These are phyloP conservation scores for Pyrenula aspistea DNA, from an alignment of 495 filamentous ascomycete genomes.

Conservation along the genomic window DNA sequence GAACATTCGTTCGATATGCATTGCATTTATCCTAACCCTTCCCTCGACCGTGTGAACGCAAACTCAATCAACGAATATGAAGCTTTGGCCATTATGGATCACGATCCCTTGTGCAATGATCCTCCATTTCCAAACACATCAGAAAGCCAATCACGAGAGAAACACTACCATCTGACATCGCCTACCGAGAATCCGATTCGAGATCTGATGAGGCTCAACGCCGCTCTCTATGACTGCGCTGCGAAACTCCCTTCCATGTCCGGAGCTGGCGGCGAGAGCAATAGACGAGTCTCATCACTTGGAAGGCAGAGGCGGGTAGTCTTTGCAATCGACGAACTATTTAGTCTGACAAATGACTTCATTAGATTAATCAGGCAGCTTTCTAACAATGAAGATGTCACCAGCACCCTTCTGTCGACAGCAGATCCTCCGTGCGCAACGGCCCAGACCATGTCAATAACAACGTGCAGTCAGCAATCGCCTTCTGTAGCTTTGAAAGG, in stretches of 20 bases:
- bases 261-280: neutral
- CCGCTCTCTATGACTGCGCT: conserved; percentile 5
- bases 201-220: conserved; percentile 2
- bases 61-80: neutral
- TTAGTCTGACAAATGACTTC: conserved; percentile 3
- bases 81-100: neutral
- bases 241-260: conserved; percentile 5
- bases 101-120: neutral
- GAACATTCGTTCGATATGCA: too few relatives aligned
- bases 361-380: conserved; percentile 1
- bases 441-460: too few relatives aligned
- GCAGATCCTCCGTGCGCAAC: too few relatives aligned
- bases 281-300: neutral
- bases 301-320: neutral
- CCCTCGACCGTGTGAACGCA: neutral
- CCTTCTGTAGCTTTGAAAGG: too few relatives aligned
- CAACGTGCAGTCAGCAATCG: too few relatives aligned
- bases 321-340: conserved; percentile 2
- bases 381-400: too few relatives aligned
- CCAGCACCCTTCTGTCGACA: too few relatives aligned
- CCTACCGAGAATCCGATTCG: neutral
- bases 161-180: neutral
- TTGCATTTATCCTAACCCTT: too few relatives aligned
- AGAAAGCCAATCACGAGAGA: neutral
- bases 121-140: neutral